These are phyloP conservation scores for Alternaria brassicae DNA, from an alignment of 2,329 filamentous ascomycete genomes.

Conservation along the genomic window DNA sequence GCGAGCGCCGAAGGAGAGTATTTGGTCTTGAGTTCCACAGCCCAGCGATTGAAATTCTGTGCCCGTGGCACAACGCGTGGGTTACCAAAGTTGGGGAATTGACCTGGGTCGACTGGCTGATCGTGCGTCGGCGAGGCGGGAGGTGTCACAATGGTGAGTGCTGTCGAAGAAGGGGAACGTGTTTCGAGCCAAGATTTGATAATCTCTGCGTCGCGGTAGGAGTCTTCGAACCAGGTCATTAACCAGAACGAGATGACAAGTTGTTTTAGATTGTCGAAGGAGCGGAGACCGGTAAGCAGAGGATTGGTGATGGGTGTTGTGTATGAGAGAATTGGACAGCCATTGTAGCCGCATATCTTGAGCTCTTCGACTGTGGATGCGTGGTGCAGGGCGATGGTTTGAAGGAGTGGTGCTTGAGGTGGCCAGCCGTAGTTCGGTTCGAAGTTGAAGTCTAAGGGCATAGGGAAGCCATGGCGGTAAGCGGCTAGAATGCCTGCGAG, in stretches of 20 bases:
- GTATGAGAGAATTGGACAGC: slow-evolving; percentile 51
- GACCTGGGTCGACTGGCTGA: slow-evolving; percentile 36
- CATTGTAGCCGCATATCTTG: slow-evolving; percentile 58
- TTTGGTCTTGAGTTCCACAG: slow-evolving; percentile 49
- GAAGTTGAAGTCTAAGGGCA: slow-evolving; percentile 38
- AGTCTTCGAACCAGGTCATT: slow-evolving; percentile 50
- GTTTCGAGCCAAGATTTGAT: slow-evolving; percentile 55
- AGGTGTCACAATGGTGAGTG: slow-evolving; percentile 47
- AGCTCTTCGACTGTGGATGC: slow-evolving; percentile 53
- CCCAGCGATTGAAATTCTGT: slow-evolving; percentile 51
- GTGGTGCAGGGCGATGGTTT: slow-evolving; percentile 53
- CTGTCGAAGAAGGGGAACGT: slow-evolving; percentile 49
- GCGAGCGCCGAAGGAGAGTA: slow-evolving; percentile 53
- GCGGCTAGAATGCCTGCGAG: slow-evolving; percentile 33
- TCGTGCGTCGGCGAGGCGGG: slow-evolving; percentile 32
- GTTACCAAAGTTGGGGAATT: slow-evolving; percentile 32
- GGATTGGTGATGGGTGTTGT: slow-evolving; percentile 49
- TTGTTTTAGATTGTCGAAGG: slow-evolving; percentile 53
- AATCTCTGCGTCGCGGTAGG: slow-evolving; percentile 52
- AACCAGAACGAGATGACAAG: slow-evolving; percentile 55
- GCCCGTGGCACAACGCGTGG: slow-evolving; percentile 19
- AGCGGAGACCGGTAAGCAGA: slow-evolving; percentile 50
- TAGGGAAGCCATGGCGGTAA: slow-evolving; percentile 29
- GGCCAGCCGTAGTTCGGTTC: slow-evolving; percentile 53
- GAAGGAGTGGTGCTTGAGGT: slow-evolving; percentile 48